Evolutionary conservation across 208 protist species (phyloP).

Genomic region (Leishmania braziliensis): DNA sequence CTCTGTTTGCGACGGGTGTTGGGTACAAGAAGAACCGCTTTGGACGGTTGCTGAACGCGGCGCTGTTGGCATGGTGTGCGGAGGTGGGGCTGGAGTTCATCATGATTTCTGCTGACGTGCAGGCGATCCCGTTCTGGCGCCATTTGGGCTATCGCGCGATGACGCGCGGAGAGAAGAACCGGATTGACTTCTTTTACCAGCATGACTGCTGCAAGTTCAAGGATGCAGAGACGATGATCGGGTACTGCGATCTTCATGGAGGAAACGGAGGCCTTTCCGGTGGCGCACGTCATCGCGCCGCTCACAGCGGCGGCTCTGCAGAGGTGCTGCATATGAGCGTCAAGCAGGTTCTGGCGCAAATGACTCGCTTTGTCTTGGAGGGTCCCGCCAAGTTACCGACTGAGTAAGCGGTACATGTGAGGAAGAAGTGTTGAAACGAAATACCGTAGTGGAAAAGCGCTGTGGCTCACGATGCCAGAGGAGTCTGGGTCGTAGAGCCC

Average conservation of each 20-base stretch:
- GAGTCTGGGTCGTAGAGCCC: not conserved
- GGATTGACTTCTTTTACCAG: conserved; percentile 88
- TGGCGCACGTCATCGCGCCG: not conserved
- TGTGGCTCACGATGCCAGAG: not conserved
- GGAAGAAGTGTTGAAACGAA: conserved; percentile 1
- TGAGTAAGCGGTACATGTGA: not conserved
- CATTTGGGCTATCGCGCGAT: conserved; percentile 81
- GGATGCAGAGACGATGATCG: conserved; percentile 83
- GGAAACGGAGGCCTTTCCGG: not conserved
- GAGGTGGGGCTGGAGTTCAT: conserved; percentile 73
- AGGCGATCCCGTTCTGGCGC: conserved; percentile 85
- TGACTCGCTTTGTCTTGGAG: conserved; percentile 55
- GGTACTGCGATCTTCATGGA: conserved; percentile 45
- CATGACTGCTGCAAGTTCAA: conserved; percentile 89
- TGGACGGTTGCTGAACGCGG: conserved; percentile 74
- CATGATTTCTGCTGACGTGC: conserved; percentile 86
- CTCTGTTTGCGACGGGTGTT: conserved; percentile 84
- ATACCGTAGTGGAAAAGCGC: not conserved
- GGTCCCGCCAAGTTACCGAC: conserved; percentile 41
- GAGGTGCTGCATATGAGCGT: conserved; percentile 21
- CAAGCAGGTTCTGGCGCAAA: conserved; percentile 31
- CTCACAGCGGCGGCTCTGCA: not conserved
- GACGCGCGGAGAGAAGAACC: conserved; percentile 67
- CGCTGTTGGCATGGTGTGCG: conserved; percentile 68
- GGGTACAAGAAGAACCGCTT: conserved; percentile 90